Percentiles rank a stretch among this genome's conserved stretches.
These are phyloP conservation scores for Santalum album DNA, from an alignment of 164 flowering plant genomes.

Conservation along the genomic window DNA sequence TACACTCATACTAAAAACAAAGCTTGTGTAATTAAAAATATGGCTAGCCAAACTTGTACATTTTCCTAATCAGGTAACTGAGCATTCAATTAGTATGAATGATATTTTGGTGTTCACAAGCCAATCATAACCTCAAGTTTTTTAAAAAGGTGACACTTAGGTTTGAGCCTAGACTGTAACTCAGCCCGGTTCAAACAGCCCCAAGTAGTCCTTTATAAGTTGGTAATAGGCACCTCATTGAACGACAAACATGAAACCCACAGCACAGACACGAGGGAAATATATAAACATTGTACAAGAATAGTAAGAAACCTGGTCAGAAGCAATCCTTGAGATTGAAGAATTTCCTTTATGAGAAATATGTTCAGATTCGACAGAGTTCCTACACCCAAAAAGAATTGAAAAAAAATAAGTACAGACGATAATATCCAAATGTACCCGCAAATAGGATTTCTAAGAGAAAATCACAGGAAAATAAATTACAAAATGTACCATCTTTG, in stretches of 20 bases:
- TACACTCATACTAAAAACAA: too few species aligned
- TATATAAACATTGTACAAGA: background rate
- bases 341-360: slow-evolving; percentile 13
- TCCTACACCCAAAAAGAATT: slow-evolving; percentile 16
- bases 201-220: background rate
- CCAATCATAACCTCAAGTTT: too few species aligned
- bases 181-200: too few species aligned
- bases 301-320: slow-evolving; percentile 37
- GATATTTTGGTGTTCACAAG: too few species aligned
- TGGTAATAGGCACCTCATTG: background rate
- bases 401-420: too few species aligned
- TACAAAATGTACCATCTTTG: slow-evolving; percentile 16
- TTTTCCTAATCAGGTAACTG: too few species aligned
- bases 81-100: too few species aligned
- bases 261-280: too few species aligned
- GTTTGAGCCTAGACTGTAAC: too few species aligned
- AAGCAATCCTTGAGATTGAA: slow-evolving; percentile 32
- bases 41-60: too few species aligned
- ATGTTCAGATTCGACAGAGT: slow-evolving; percentile 9
- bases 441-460: background rate
- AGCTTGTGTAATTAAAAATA: too few species aligned
- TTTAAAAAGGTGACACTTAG: too few species aligned
- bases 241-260: background rate
- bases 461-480: background rate
- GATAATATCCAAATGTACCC: background rate